Evolutionary conservation across 2,329 filamentous ascomycete species (phyloP), one percentile per base, ranked within the genome.

Genomic region (Bipolaris gigantea): DNA sequence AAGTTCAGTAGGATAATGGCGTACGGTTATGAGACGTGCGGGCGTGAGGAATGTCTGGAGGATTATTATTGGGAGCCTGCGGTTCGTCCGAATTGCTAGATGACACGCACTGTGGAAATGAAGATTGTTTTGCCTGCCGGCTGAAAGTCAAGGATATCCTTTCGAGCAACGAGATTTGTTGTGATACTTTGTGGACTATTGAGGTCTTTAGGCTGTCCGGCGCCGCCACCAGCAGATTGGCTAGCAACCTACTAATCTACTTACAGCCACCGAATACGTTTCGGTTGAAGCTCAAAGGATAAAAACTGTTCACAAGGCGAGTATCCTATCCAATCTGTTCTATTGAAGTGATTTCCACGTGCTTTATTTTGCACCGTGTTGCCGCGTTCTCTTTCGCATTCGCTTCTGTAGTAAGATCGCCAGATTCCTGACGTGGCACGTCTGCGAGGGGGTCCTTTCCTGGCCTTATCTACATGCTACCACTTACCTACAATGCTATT

Each of bases 21-120:
- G 42, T 44, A 66, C 42, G 69, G 64, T 39, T 73, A 66, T 48
- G 67, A 69, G 59, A 43, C 56, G 42, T 73, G 70, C 50, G 67
- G 65, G 35, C 45, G 56, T 9, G 56, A 61, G 7, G 62, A 70
- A 19, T 49, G 57, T 21, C 51, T 73, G 36, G 56, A 69, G n/a
- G 63, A 63, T 16, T 63, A 70, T 45, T 71, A 69, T 33, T 73
- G 66, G 69, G 64, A 71, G 42, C 27, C 40, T 40, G 27, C 42
- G 13, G 11, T 44, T 7, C 23, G 36, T 15, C 42, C 35, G 5
- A 34, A 25, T 15, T 51, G 32, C 49, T 51, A 51, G 42, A 6
- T 41, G 4, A 15, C 8, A 25, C 6, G 13, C 4, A 11, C 23
- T 40, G 13, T 40, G 15, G 2, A 13, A 23, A 25, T 8, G 8